These are phyloP conservation scores for Colletotrichum scovillei DNA, from an alignment of 2,329 filamentous ascomycete species.

Conservation along the genomic window DNA sequence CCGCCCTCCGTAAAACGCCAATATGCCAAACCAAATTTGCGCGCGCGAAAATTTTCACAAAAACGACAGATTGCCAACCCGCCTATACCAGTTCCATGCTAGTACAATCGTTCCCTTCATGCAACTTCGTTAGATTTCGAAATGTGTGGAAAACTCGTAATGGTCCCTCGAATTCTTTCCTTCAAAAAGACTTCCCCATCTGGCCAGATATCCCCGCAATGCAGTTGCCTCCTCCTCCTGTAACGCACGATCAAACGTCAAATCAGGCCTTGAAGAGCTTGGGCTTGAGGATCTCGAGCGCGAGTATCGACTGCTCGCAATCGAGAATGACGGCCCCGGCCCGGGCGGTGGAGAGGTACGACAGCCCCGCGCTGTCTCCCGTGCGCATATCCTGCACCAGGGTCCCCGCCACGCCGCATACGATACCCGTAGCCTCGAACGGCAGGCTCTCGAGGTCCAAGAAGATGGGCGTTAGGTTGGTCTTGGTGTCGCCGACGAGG, in stretches of 20 bases:
- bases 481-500: slow-evolving; percentile 79
- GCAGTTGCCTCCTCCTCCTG: background rate
- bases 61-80: slow-evolving; percentile 31
- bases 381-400: slow-evolving; percentile 78
- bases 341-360: slow-evolving; percentile 88
- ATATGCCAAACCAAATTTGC: background rate
- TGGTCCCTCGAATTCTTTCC: background rate
- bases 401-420: slow-evolving; percentile 90
- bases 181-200: background rate
- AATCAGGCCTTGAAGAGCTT: slow-evolving; percentile 53
- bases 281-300: slow-evolving; percentile 75
- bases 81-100: slow-evolving; percentile 24
- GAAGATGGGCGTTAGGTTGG: slow-evolving; percentile 85
- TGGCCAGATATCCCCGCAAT: background rate
- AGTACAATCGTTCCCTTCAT: slow-evolving; percentile 29
- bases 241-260: background rate
- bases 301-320: slow-evolving; percentile 77
- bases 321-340: slow-evolving; percentile 91
- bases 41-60: slow-evolving; percentile 5
- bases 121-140: slow-evolving; percentile 17
- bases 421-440: slow-evolving; percentile 91
- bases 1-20: slow-evolving; percentile 28
- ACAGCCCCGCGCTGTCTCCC: slow-evolving; percentile 77
- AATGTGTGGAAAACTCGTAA: background rate
- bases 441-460: slow-evolving; percentile 85